These are phyloP conservation scores for Ophiostoma australiae DNA, from an alignment of 2,329 filamentous ascomycete species.

Conservation along the genomic window DNA sequence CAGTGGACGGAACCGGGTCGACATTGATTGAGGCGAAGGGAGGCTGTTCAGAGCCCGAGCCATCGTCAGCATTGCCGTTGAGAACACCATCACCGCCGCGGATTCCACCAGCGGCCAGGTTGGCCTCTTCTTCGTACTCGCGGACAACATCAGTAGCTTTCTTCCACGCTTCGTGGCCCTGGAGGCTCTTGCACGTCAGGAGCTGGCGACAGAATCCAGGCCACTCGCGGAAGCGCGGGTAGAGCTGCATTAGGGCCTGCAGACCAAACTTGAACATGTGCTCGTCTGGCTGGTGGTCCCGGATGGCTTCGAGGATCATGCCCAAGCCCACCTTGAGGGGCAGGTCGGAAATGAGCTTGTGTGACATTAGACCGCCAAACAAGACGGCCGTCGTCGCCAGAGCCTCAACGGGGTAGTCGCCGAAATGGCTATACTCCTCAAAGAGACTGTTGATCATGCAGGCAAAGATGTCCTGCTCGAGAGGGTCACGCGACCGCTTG, in stretches of 20 bases:
- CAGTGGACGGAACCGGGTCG: conserved; percentile 59
- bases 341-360: conserved; percentile 82
- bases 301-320: conserved; percentile 95
- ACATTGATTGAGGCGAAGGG: conserved; percentile 76
- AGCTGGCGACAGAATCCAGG: conserved; percentile 88
- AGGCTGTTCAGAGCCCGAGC: conserved; percentile 50
- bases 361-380: conserved; percentile 94
- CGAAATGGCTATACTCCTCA: conserved; percentile 93
- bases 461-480: conserved; percentile 90
- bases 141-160: conserved; percentile 77
- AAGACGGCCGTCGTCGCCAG: conserved; percentile 92
- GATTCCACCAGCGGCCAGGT: conserved; percentile 17
- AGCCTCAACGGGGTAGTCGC: conserved; percentile 92
- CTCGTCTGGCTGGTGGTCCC: conserved; percentile 74
- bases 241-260: conserved; percentile 86
- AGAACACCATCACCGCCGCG: conserved; percentile 42
- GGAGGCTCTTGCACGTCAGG: conserved; percentile 72
- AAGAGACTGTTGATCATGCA: conserved; percentile 98
- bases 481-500: conserved; percentile 76
- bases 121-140: conserved; percentile 57
- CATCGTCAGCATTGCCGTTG: conserved; percentile 68
- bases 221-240: conserved; percentile 82
- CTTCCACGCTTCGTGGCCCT: conserved; percentile 76
- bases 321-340: conserved; percentile 90
- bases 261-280: conserved; percentile 98